Evolutionary conservation across 2,329 filamentous ascomycete species (phyloP), one percentile per base, ranked within the genome.

Genomic region (Trichoderma gracile): DNA sequence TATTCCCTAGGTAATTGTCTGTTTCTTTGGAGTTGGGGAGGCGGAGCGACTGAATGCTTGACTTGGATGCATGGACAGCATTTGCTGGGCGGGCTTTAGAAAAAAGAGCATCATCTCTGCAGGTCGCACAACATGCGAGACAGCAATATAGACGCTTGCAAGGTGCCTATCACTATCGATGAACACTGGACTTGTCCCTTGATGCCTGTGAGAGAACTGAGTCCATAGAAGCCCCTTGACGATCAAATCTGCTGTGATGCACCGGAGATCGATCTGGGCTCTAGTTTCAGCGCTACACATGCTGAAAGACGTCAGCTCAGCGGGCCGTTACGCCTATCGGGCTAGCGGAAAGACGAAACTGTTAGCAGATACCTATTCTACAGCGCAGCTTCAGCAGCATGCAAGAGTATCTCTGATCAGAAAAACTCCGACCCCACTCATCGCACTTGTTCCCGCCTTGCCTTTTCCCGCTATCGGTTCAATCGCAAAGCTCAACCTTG

Each of bases 231-330:
- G 25, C 25, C 15, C 52, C 49, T 40, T 40, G 21, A 55, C 8
- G 3, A 42, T n/a, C n/a, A n/a, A n/a, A n/a, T 21, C 42, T n/a
- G 30, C 15, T 10, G 17, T 10, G 23, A 30, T 52, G 49, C 12
- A 45, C 43, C 10, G 47, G 4, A 38, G 33, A 38, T 38, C 33
- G 33, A 61, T 61, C 57, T 61, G 56, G 56, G 56, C 38, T 43
- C 46, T 49, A 61, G 21, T 14, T 12, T 62, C 53, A 62, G 59
- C 49, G 59, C 21, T 42, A 38, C 33, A 14, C 10, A 62, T 62
- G 59, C 59, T 62, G 59, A n/a, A 62, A 62, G 47, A 62, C 59
- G 59, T 62, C 59, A 62, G 58, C 38, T 62, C 59, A 62, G 58
- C 38, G 58, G 58, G 47, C 47, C 58, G 58, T 6, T 53, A 40